A percentile compares a stretch with the other conserved stretches of the same genome.
Conservation (phyloP, 1,284 basidiomycete genomes). For the Heimioporus punctisporus region DNA sequence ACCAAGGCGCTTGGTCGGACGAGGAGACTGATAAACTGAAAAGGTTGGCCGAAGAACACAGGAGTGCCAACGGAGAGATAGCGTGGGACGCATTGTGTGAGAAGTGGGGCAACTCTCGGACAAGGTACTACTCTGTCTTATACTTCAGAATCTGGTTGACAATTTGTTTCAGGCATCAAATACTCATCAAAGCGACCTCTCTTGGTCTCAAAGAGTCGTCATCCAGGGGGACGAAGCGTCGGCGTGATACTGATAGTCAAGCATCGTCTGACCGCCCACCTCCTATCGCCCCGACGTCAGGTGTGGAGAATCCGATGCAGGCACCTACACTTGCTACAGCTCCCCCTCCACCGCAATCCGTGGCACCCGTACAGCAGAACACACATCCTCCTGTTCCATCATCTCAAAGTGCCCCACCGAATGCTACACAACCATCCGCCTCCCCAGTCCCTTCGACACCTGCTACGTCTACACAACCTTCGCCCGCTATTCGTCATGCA, state of each 20-base stretch:
- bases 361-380: conserved; percentile 22
- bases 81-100: conserved; percentile 78
- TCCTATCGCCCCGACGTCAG: conserved; percentile 24
- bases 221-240: conserved; percentile 62
- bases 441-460: conserved; percentile 33
- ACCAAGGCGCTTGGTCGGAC: conserved; percentile 75
- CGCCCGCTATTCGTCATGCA: conserved; percentile 32
- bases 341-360: conserved; percentile 23
- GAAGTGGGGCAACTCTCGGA: conserved; percentile 70
- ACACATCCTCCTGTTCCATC: conserved; percentile 23
- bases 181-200: conserved; percentile 75
- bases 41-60: conserved; percentile 67
- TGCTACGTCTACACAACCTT: conserved; percentile 32
- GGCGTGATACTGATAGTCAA: conserved; percentile 48
- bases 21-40: conserved; percentile 71
- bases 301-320: conserved; percentile 22
- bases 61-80: conserved; percentile 51
- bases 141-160: conserved; percentile 11
- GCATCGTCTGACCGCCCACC: conserved; percentile 31
- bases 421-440: conserved; percentile 25
- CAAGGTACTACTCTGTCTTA: conserved; percentile 49
- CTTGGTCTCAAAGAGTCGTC: conserved; percentile 75
- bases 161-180: conserved; percentile 59
- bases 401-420: conserved; percentile 20
- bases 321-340: conserved; percentile 20